Percentiles rank a stretch among this genome's conserved stretches.
Evolutionary conservation across 192 early-diverging fungal species (phyloP).

Genomic region (Gonapodya sp.): DNA sequence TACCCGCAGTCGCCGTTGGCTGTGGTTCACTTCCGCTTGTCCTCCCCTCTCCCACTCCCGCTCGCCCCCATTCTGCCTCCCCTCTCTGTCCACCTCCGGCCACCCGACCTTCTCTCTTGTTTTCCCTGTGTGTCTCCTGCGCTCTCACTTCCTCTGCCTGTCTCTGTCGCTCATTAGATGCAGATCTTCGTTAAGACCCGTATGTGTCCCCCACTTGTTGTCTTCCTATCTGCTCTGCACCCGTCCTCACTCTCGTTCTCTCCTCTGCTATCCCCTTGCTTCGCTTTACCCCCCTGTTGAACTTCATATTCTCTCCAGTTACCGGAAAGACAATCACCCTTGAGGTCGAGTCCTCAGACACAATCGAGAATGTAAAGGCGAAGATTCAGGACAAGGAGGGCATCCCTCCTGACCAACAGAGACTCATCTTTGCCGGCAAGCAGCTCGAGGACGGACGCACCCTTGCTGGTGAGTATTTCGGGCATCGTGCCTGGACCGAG

Average conservation of each 20-base stretch:
- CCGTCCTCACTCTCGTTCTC: background rate
- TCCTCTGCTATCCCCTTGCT: background rate
- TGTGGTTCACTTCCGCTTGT: too few relatives aligned
- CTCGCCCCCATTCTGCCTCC: too few relatives aligned
- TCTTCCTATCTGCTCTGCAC: background rate
- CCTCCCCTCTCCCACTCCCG: too few relatives aligned
- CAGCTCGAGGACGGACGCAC: slow-evolving; percentile 68
- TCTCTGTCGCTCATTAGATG: too few relatives aligned
- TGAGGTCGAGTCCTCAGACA: slow-evolving; percentile 84
- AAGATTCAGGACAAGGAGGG: slow-evolving; percentile 77
- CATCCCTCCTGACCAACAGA: slow-evolving; percentile 70
- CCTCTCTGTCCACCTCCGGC: too few relatives aligned
- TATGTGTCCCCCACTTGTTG: background rate
- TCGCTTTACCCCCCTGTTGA: background rate
- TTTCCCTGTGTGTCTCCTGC: too few relatives aligned
- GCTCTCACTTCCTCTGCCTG: too few relatives aligned
- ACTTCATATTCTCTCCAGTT: slow-evolving; percentile 21
- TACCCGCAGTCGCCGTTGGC: too few relatives aligned
- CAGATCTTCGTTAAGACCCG: slow-evolving; percentile 81
- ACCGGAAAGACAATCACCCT: slow-evolving; percentile 74
- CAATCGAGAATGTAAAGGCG: slow-evolving; percentile 69
- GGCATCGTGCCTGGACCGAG: too few relatives aligned
- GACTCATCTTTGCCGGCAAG: slow-evolving; percentile 71
- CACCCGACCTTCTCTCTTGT: too few relatives aligned
- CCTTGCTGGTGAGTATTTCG: slow-evolving; percentile 22